Percentiles rank a stretch among this genome's conserved stretches.
phyloP scores from a whole-genome alignment of 257 asterid species.

The Jacaranda copaia region DNA sequence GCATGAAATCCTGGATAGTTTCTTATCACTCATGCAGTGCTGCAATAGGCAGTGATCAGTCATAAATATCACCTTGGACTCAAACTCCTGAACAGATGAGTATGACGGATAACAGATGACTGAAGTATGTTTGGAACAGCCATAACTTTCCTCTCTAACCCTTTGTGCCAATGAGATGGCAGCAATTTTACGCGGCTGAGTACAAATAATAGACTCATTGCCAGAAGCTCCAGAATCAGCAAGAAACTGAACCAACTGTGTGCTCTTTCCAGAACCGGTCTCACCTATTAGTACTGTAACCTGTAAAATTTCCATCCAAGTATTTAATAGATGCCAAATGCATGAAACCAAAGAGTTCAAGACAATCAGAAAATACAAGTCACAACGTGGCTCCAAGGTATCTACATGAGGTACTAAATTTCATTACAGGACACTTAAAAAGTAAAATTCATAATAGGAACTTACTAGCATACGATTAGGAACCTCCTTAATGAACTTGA shows the following conservation, averaged over 20 bases:
- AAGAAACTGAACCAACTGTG: slow-evolving; percentile 93
- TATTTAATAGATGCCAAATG: slow-evolving; percentile 6
- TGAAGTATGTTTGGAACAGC: slow-evolving; percentile 60
- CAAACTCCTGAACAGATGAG: slow-evolving; percentile 62
- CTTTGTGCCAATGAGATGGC: slow-evolving; percentile 80
- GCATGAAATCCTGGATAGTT: slow-evolving; percentile 73
- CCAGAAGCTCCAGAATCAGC: slow-evolving; percentile 77
- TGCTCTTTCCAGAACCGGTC: slow-evolving; percentile 99
- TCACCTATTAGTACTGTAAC: slow-evolving; percentile 82
- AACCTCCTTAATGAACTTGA: slow-evolving; percentile 11
- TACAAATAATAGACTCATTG: slow-evolving; percentile 68
- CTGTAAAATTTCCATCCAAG: slow-evolving; percentile 48
- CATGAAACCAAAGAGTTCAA: slow-evolving; percentile 14
- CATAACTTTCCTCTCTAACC: slow-evolving; percentile 80
- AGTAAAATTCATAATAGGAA: slow-evolving; percentile 7
- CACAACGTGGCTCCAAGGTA: background rate
- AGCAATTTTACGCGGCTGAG: slow-evolving; percentile 98
- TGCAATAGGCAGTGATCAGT: slow-evolving; percentile 93
- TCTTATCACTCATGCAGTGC: slow-evolving; percentile 78
- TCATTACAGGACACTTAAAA: background rate
- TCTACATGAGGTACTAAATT: background rate
- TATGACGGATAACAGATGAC: slow-evolving; percentile 62
- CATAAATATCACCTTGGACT: slow-evolving; percentile 68
- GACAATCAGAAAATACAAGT: slow-evolving; percentile 5
- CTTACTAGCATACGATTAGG: background rate